These are phyloP conservation scores for Sugiyamaella novakii DNA, from an alignment of 1,139 yeast genomes.

Conservation along the genomic window DNA sequence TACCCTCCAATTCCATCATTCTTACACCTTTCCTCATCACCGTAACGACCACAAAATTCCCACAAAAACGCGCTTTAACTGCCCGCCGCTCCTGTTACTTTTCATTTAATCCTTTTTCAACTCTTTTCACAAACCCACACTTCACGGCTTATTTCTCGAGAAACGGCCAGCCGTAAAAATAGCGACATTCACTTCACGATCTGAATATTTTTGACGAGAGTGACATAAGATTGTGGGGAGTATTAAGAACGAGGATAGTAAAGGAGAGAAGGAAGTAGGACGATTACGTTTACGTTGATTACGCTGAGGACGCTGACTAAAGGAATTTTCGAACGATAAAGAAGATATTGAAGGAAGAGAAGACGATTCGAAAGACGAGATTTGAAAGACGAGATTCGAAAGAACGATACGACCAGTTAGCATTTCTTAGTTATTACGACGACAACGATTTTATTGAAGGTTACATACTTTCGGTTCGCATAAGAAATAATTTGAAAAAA, in stretches of 20 bases:
- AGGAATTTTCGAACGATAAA: neutral
- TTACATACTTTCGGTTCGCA: neutral
- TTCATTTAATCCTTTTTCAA: conserved; percentile 9
- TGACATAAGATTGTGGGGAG: too few species aligned
- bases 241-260: too few species aligned
- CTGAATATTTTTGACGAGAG: too few species aligned
- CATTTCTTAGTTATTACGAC: too few species aligned
- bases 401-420: neutral
- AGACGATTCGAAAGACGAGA: too few species aligned
- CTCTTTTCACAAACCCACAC: conserved; percentile 12
- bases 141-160: conserved; percentile 16
- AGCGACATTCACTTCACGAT: neutral
- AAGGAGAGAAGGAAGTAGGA: neutral
- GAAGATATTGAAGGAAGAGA: too few species aligned
- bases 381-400: neutral
- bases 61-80: conserved; percentile 12
- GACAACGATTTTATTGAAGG: too few species aligned
- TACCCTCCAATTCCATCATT: too few species aligned
- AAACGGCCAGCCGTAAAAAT: conserved; percentile 1
- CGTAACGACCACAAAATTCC: conserved; percentile 15
- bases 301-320: conserved; percentile 2
- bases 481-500: neutral
- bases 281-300: too few species aligned
- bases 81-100: conserved; percentile 16
- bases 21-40: conserved; percentile 15